Evolutionary conservation across 305 asterid species (phyloP).

Genomic region (Solanum chacoense): DNA sequence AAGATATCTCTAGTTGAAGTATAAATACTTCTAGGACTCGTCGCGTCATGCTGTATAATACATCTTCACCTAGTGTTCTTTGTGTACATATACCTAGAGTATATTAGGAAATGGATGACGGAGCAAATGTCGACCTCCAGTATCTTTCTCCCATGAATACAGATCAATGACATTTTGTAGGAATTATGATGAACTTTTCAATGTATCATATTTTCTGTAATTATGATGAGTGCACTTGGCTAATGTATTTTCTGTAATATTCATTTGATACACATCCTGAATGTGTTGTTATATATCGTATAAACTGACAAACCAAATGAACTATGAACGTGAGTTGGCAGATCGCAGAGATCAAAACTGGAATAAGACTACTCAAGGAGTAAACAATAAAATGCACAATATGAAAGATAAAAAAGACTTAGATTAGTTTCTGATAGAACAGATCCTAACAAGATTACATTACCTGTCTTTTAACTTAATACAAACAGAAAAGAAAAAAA

Average conservation of each 20-base stretch:
- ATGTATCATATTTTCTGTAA: not conserved
- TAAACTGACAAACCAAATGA: not conserved
- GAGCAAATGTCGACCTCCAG: not conserved
- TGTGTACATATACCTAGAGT: not conserved
- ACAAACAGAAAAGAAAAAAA: not conserved
- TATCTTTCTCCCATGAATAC: not conserved
- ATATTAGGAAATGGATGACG: not conserved
- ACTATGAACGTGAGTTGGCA: not conserved
- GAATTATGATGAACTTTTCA: not conserved
- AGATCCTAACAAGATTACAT: not conserved
- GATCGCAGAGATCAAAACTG: not conserved
- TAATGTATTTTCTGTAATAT: conserved; percentile 15
- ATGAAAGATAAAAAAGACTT: not conserved
- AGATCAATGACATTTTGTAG: conserved; percentile 16
- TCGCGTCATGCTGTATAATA: conserved; percentile 13
- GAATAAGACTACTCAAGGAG: not conserved
- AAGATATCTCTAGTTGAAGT: not conserved
- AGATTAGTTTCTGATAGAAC: not conserved
- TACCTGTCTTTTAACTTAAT: not conserved
- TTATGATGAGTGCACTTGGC: not conserved
- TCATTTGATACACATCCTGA: not conserved
- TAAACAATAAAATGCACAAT: not conserved
- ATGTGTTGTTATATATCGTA: fast-evolving
- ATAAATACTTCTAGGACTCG: conserved; percentile 2
- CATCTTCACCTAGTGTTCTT: not conserved